phyloP scores from a whole-genome alignment of 1,139 yeast species.

The Saccharomycopsis crataegensis region DNA sequence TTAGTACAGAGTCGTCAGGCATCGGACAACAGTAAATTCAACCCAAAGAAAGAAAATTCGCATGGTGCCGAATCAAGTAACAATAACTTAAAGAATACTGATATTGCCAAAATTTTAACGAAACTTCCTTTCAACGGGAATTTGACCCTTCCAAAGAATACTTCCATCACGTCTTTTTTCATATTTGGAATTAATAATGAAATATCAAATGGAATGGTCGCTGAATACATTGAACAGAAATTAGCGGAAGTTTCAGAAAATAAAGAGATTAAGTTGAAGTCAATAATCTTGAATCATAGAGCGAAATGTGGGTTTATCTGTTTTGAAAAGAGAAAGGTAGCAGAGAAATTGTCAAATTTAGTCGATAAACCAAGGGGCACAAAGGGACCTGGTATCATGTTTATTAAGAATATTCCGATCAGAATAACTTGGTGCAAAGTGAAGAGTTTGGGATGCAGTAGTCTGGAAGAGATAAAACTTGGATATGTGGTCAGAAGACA shows the following conservation, averaged over 20 bases:
- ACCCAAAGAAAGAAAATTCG: neutral
- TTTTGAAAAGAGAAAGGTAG: slow-evolving; percentile 42
- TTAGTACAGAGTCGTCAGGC: slow-evolving; percentile 22
- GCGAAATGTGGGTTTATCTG: slow-evolving; percentile 63
- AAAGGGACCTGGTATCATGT: slow-evolving; percentile 31
- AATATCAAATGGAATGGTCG: slow-evolving; percentile 55
- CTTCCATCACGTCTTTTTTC: slow-evolving; percentile 46
- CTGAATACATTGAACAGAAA: slow-evolving; percentile 38
- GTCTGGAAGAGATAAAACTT: slow-evolving; percentile 44
- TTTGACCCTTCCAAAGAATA: slow-evolving; percentile 37
- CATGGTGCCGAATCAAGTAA: neutral
- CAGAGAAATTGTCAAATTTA: slow-evolving; percentile 45
- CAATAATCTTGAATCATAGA: slow-evolving; percentile 47
- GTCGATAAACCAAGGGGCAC: slow-evolving; percentile 26
- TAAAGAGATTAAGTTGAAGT: slow-evolving; percentile 28
- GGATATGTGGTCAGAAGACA: slow-evolving; percentile 51
- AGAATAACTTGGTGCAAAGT: slow-evolving; percentile 64
- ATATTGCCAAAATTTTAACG: slow-evolving; percentile 42
- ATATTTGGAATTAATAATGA: slow-evolving; percentile 64
- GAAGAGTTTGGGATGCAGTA: slow-evolving; percentile 39
- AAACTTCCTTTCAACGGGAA: slow-evolving; percentile 58
- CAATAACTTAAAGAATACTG: slow-evolving; percentile 29
- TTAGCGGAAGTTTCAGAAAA: neutral
- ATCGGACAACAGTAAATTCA: slow-evolving; percentile 17
- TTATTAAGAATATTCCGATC: slow-evolving; percentile 43